Evolutionary conservation across 495 filamentous ascomycete species (phyloP), one percentile per base, ranked within the genome.

Genomic region (Talaromyces proteolyticus): DNA sequence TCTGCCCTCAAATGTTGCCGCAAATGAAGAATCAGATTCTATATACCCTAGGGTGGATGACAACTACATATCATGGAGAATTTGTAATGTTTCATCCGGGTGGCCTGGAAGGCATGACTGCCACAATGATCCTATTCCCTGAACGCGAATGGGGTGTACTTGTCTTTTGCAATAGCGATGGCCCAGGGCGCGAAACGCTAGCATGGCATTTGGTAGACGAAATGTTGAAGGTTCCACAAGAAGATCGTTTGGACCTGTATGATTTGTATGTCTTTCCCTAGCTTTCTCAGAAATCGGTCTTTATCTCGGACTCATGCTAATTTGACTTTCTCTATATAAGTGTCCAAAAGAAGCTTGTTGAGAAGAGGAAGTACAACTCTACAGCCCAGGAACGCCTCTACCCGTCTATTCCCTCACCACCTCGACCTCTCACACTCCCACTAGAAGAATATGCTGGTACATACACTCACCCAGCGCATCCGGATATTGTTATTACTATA

Each of bases 81-180:
- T 45, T 45, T 26, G 14, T 45, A 22, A 45, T 45, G 43, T 18
- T 45, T 3, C 43, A 45, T 29, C 43, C 43, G 62, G 93, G 93
- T 34, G 93, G 93, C 20, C 55, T 89, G 29, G 86, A 87, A 36
- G 93, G 93, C 45, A 98, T 98, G 93, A 85, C 87, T 12, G 93
- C 93, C 43, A 98, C 93, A 1, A 83, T 79, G 43, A 29, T 45
- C 17, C 25, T 24, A 4, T 45, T 45, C 17, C 43, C 43, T 26
- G 43, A 45, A 7, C 43, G 43, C 11, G 43, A 45, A 12, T 45
- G 43, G 43, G 43, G 43, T 45, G 43, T 29, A 10, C 43, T 45
- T 14, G 43, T 45, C 4, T 45, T 45, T 7, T 45, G 43, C 22
- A 45, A 45, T 17, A 23, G 22, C 43, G 43, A 45, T 26, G 43